Conservation (phyloP, 495 filamentous ascomycete genomes). For the Wilcoxina mikolae region DNA sequence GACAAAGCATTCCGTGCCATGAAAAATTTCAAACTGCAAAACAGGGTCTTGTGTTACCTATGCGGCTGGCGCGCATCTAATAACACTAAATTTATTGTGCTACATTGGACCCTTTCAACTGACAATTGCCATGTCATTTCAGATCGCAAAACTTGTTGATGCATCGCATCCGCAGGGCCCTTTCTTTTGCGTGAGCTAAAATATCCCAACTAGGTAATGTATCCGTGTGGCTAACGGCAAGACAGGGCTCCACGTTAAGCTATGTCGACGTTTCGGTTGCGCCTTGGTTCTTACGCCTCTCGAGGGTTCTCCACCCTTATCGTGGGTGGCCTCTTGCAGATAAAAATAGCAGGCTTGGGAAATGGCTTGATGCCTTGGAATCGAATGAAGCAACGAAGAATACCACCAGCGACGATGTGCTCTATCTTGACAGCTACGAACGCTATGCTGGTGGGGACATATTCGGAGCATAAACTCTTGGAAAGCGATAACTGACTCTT, state of each 20-base stretch:
- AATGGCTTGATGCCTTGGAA: slow-evolving; percentile 75
- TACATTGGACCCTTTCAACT: too few species aligned
- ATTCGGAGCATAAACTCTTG: background rate
- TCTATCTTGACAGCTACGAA: slow-evolving; percentile 61
- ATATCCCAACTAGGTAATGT: background rate
- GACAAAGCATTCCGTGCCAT: too few species aligned
- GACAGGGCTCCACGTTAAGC: slow-evolving; percentile 45
- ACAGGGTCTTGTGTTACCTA: too few species aligned
- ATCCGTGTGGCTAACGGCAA: background rate
- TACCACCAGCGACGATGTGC: slow-evolving; percentile 59
- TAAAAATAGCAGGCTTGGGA: slow-evolving; percentile 52
- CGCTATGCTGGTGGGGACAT: slow-evolving; percentile 41
- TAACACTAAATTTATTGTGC: too few species aligned
- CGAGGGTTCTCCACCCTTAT: slow-evolving; percentile 62
- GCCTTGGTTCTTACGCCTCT: slow-evolving; percentile 69
- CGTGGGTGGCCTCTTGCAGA: slow-evolving; percentile 63
- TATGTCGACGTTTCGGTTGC: slow-evolving; percentile 81
- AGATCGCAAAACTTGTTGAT: slow-evolving; percentile 54
- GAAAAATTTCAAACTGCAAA: too few species aligned
- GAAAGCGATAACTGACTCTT: background rate
- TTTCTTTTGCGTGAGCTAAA: slow-evolving; percentile 47
- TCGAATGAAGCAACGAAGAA: slow-evolving; percentile 53
- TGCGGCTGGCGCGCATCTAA: too few species aligned
- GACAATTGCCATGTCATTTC: background rate
- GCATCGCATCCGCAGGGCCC: slow-evolving; percentile 58